Conservation (phyloP, 2,329 filamentous ascomycete genomes). For the Neonectria faginata region DNA sequence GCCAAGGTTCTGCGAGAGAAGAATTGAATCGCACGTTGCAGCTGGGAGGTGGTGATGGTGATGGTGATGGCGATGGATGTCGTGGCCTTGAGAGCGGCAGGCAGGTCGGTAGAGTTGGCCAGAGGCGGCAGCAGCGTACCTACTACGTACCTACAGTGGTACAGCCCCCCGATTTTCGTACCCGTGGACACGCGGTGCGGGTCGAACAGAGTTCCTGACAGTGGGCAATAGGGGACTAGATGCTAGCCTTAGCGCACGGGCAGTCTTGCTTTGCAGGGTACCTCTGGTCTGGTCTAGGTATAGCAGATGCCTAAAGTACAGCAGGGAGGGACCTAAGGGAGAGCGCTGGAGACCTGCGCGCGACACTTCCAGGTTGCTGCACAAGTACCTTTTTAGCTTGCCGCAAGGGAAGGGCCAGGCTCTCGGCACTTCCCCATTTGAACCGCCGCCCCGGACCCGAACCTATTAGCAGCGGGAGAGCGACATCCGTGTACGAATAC, state of each 20-base stretch:
- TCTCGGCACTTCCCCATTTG: neutral
- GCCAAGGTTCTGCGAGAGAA: conserved; percentile 3
- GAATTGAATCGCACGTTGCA: conserved; percentile 4
- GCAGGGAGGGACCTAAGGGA: no score
- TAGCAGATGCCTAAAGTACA: neutral
- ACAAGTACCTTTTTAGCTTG: neutral
- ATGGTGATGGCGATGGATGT: conserved; percentile 33
- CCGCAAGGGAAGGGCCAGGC: neutral
- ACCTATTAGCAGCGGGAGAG: no score
- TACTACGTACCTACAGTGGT: neutral
- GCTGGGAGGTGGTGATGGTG: neutral
- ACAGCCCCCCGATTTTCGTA: neutral
- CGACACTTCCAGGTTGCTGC: neutral
- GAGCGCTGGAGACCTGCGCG: neutral
- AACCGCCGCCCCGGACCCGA: no score
- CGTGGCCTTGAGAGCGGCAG: conserved; percentile 37
- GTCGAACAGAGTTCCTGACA: neutral
- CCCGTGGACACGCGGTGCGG: neutral
- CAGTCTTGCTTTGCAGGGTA: no score
- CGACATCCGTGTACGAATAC: no score
- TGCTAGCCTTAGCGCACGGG: neutral
- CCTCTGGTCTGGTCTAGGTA: neutral
- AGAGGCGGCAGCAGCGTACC: neutral
- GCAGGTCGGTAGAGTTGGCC: conserved; percentile 5
- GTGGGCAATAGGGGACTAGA: conserved; percentile 2